Base-by-base conservation (phyloP, 805 yeast species). In the Saccharomycopsis fibuligera region DNA sequence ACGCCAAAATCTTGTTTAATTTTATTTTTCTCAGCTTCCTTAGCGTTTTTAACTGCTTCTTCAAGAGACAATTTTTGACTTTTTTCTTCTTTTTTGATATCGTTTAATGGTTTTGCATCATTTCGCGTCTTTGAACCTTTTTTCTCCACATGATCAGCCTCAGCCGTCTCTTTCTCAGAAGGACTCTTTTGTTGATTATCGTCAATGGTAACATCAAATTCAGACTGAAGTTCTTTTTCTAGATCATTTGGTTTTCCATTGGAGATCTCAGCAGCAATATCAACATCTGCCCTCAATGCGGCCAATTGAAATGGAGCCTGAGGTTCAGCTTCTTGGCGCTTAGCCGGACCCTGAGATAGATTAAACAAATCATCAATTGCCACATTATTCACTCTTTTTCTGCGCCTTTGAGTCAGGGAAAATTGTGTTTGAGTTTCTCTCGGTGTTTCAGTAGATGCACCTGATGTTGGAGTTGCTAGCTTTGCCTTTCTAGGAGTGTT, bases 31-130 rank as follows among this genome's bases (percentile, higher is more conserved):
- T 37, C 47, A 16, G n/a, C 35, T 14, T 40, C 31, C n/a, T 41
- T 48, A 3, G 44, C 41, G 5, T 31, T 35, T 10, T 38, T 42
- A 31, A 48, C 43, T 3, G 51, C 47, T n/a, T 38, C 43, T 4
- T 38, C 35, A 31, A 48, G 42, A 29, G 16, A 30, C n/a, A 45
- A 21, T 38, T 24, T 45, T 31, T 41, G 29, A 25, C 21, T 44
- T n/a, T 42, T 37, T 9, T 19, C 6, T 37, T 37, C 41, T 19
- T 17, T 16, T 9, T 9, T 5, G 8, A 21, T 14, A 17, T 19
- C 12, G 23, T 37, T 37, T 2, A 19, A 21, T 12, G 16, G 10
- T n/a, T 2, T 33, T 12, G 6, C 10, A 9, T 37, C 27, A 17
- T 12, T 22, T 14, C 21, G 14, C 5, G 21, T 16, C 17, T 16